Percentiles rank a stretch among this genome's conserved stretches.
Evolutionary conservation across 176 grass and related monocot species (phyloP).

Genomic region (Cenchrus fungigraminus): DNA sequence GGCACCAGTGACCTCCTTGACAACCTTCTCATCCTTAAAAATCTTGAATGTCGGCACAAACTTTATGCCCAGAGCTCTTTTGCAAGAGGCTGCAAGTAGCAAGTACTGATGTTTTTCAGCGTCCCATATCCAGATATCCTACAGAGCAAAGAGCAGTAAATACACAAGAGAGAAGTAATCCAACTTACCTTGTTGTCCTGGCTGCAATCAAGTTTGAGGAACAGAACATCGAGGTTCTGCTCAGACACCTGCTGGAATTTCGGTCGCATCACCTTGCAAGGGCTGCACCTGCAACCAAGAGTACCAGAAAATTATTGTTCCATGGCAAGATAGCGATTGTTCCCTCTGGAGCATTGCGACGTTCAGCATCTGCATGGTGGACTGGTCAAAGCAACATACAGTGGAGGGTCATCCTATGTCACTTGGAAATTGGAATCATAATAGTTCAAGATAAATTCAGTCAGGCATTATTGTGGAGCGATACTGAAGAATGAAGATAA

Average conservation of each 20-base stretch:
- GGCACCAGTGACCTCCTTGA: conserved; percentile 88
- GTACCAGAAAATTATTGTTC: background rate
- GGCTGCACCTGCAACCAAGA: conserved; percentile 75
- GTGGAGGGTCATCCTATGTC: too few species aligned
- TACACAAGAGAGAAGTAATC: conserved; percentile 14
- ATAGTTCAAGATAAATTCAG: too few species aligned
- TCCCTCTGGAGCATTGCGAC: too few species aligned
- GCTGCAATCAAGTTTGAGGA: conserved; percentile 98
- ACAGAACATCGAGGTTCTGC: conserved; percentile 82
- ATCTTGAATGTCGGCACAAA: conserved; percentile 97
- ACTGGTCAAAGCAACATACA: too few species aligned
- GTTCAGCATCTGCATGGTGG: too few species aligned
- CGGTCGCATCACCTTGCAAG: conserved; percentile 90
- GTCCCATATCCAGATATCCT: background rate
- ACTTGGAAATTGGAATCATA: too few species aligned
- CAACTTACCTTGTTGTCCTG: conserved; percentile 80
- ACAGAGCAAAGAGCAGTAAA: conserved; percentile 1
- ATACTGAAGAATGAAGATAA: too few species aligned
- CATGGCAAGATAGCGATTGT: too few species aligned
- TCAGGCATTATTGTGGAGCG: too few species aligned
- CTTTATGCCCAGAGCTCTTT: conserved; percentile 88
- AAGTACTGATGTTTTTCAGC: conserved; percentile 26
- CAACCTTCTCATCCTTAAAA: conserved; percentile 78
- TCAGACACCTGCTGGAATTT: conserved; percentile 86
- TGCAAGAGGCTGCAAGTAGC: conserved; percentile 65